Conservation (phyloP, 169 alveolate genomes). For the Nephromyces sp. region DNA sequence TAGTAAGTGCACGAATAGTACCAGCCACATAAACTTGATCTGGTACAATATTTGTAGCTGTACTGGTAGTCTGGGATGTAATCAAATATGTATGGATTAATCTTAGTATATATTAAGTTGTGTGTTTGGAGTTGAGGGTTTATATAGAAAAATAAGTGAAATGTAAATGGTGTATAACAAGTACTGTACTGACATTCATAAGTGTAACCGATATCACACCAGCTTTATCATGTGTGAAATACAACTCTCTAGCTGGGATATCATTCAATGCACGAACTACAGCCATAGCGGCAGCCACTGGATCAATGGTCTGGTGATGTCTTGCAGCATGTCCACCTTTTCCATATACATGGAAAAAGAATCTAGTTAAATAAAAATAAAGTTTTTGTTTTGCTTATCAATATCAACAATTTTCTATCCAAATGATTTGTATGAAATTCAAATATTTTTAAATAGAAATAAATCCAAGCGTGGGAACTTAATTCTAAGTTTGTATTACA, state of each 20-base stretch:
- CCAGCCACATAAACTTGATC: neutral
- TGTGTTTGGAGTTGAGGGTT: no score
- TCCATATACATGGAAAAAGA: conserved; percentile 10
- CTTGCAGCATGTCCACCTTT: conserved; percentile 30
- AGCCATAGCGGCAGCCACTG: conserved; percentile 21
- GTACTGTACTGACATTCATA: neutral
- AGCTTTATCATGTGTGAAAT: conserved; percentile 1
- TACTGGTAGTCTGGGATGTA: no score
- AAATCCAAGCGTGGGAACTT: neutral
- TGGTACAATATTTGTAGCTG: neutral
- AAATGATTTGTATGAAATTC: neutral
- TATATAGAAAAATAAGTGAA: no score
- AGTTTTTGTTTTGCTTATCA: neutral
- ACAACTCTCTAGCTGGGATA: conserved; percentile 21
- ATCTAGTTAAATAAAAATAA: conserved; percentile 2
- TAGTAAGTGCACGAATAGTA: neutral
- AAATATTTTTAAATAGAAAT: neutral
- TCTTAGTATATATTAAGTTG: no score
- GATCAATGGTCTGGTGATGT: conserved; percentile 21
- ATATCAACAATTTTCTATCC: neutral
- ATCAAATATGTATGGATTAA: no score
- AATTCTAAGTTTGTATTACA: neutral
- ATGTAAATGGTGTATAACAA: no score
- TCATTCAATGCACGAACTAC: conserved; percentile 12
- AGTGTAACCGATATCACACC: conserved; percentile 25